Base-by-base conservation (phyloP, 305 asterid species). In the Monarda citriodora region DNA sequence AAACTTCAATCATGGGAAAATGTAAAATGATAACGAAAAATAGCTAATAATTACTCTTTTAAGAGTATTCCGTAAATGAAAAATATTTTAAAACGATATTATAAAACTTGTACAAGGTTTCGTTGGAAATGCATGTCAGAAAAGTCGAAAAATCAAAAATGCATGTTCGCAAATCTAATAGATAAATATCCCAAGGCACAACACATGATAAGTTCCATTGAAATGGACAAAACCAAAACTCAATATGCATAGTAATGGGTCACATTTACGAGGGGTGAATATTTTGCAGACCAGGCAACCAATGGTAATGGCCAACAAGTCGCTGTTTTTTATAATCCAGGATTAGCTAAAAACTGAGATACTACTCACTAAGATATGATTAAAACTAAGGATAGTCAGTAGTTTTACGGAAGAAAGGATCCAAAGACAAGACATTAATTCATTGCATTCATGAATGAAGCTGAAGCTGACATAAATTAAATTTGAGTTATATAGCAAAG, bases 401-500 rank as follows among this genome's bases (percentile, higher is more conserved):
- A 22, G n/a, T 48, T 44, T 32, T 47, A 42, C 23, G 57, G 61
- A 45, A 48, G 57, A 25, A 57, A 20, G 15, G 42, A 53, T 26
- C 22, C 38, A 51, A 22, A 52, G 9, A 57, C 25, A 53, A 13
- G 12, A 40, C 17, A 31, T 7, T 44, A 3, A 60, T 7, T 44
- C 2, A 60, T 29, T 45, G 52, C 54, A 31, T 53, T 50, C 51
- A 38, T 32, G 37, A 10, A 7, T 32, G 37, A 51, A 54, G 54
- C 71, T 32, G 37, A 51, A 54, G 54, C 71, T 71, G 51, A 17
- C 18, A 38, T 32, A 61, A 61, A 42, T 34, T 23, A 16, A 51
- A 41, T 26, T 21, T 32, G 16, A 20, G 12, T 0, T 23, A 37
- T 12, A 41, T 9, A 16, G 14, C 23, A 7, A 7, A 18, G 51